These are phyloP conservation scores for Acacia crassicarpa DNA, from an alignment of 306 rosid genomes.

Conservation along the genomic window DNA sequence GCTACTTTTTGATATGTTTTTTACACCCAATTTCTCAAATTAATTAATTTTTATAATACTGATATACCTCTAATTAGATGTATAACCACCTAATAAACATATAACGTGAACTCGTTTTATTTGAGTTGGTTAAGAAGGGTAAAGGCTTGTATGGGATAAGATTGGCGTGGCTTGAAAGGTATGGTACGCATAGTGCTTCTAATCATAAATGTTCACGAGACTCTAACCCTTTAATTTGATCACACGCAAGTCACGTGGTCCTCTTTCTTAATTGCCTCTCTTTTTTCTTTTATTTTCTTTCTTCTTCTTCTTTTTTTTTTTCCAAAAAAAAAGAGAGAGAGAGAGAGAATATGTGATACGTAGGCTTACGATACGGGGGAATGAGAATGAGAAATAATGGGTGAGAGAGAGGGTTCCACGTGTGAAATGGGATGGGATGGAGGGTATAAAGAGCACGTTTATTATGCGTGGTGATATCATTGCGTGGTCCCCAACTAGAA, in stretches of 20 bases:
- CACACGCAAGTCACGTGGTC: constrained; percentile 69
- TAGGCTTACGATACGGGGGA: not conserved
- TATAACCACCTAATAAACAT: too few species aligned
- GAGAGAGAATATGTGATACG: not conserved
- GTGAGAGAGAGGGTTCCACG: constrained; percentile 29
- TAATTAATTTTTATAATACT: too few species aligned
- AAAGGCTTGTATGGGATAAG: not conserved
- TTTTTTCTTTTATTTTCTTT: too few species aligned
- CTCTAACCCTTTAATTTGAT: constrained; percentile 20
- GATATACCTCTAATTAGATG: too few species aligned
- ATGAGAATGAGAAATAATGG: not conserved
- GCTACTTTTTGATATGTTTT: too few species aligned
- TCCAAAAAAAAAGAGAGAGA: too few species aligned
- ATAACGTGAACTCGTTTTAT: too few species aligned
- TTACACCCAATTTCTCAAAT: too few species aligned
- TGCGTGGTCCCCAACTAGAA: not conserved
- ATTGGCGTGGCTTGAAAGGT: constrained; percentile 64
- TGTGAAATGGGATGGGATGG: constrained; percentile 17
- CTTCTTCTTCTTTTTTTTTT: too few species aligned
- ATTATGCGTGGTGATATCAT: constrained; percentile 8
- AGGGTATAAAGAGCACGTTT: constrained; percentile 40
- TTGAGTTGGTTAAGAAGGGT: not conserved
- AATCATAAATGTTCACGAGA: constrained; percentile 6
- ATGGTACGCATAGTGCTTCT: not conserved
- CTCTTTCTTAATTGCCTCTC: not conserved